Conservation (phyloP, 768 basidiomycete genomes). For the Termitomyces sp. region DNA sequence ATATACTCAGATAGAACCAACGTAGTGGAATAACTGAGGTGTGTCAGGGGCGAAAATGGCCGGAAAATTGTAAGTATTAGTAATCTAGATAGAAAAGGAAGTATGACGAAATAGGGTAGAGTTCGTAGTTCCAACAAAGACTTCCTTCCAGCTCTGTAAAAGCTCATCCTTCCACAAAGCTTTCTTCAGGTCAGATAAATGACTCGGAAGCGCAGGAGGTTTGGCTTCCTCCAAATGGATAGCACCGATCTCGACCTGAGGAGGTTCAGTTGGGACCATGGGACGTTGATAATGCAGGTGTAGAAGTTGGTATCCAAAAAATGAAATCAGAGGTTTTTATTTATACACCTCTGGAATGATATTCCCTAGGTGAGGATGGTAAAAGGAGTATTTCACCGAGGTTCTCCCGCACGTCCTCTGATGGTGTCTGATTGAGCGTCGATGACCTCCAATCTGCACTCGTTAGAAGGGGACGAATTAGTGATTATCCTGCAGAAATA, state of each 20-base stretch:
- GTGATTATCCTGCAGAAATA: not conserved
- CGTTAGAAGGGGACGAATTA: no score
- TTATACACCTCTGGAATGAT: not conserved
- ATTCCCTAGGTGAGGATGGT: not conserved
- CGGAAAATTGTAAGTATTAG: no score
- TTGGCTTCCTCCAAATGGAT: not conserved
- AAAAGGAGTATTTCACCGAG: not conserved
- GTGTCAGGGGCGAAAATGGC: no score
- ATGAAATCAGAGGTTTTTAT: not conserved
- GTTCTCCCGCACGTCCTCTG: not conserved
- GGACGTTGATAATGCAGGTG: not conserved
- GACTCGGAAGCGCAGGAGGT: constrained; percentile 35
- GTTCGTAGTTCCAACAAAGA: no score
- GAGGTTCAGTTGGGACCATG: not conserved
- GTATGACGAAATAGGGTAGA: no score
- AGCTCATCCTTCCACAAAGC: constrained; percentile 42
- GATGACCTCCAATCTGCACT: no score
- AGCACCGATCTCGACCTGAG: not conserved
- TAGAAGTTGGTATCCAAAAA: not conserved
- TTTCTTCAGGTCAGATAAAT: constrained; percentile 60
- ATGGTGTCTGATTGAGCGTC: not conserved
- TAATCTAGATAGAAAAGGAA: no score
- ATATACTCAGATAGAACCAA: no score
- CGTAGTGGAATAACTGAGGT: no score
- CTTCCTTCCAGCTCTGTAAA: constrained; percentile 47